A percentile compares a stretch with the other conserved stretches of the same genome.
These are phyloP conservation scores for Lunularia cruciata DNA, from an alignment of 225 moss, liverwort and hornwort species.

Conservation along the genomic window DNA sequence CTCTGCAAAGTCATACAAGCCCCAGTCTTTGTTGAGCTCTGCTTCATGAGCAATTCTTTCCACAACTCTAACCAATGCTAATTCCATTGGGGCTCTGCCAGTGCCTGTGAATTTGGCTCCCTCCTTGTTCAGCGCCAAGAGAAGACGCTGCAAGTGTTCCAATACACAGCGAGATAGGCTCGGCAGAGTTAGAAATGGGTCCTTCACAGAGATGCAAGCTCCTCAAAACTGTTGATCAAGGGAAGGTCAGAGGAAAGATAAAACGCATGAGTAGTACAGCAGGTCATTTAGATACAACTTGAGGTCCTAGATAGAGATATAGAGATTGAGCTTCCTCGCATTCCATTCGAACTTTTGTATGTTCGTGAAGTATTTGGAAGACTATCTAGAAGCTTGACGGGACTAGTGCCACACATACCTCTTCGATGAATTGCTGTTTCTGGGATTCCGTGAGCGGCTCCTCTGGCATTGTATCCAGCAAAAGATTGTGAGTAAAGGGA, in stretches of 20 bases:
- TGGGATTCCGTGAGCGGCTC: constrained; percentile 69
- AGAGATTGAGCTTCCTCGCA: neutral
- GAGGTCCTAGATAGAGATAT: neutral
- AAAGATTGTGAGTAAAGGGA: constrained; percentile 89
- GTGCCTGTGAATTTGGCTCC: constrained; percentile 74
- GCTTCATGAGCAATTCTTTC: constrained; percentile 55
- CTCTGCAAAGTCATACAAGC: constrained; percentile 64
- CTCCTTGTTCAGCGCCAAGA: constrained; percentile 80
- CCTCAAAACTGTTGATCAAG: too few relatives aligned
- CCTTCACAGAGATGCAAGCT: too few relatives aligned
- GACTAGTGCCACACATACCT: constrained; percentile 43
- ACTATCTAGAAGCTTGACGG: neutral
- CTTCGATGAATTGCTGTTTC: constrained; percentile 92
- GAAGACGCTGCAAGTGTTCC: constrained; percentile 85
- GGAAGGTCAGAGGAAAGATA: too few relatives aligned
- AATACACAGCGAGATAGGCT: too few relatives aligned
- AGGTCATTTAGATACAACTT: neutral
- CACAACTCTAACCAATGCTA: constrained; percentile 69
- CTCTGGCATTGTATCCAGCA: constrained; percentile 83
- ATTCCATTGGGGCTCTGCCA: constrained; percentile 97
- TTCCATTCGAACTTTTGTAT: neutral
- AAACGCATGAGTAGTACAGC: too few relatives aligned
- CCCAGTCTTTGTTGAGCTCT: constrained; percentile 46
- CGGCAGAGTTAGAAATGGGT: too few relatives aligned
- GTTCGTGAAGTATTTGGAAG: neutral